A percentile compares a stretch with the other conserved stretches of the same genome.
phyloP scores from a whole-genome alignment of 176 grass and related monocot genomes.

The Juncus inflexus region DNA sequence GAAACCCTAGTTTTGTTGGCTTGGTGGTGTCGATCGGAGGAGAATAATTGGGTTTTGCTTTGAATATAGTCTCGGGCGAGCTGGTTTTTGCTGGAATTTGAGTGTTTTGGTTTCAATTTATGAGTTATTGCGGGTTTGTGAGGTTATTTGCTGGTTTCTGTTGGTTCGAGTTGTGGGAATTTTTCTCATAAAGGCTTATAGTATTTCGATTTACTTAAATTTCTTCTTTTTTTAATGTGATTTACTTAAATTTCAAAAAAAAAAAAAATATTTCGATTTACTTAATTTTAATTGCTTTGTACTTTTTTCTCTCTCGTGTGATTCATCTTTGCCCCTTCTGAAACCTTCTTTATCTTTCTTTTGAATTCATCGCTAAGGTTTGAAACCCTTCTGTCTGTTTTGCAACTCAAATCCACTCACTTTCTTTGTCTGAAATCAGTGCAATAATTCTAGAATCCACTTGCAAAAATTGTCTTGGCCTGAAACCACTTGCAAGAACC shows the following conservation, averaged over 20 bases:
- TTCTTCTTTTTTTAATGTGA: not conserved
- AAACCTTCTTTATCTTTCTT: too few species aligned
- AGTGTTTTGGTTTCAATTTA: slow-evolving; percentile 17
- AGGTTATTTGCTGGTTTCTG: not conserved
- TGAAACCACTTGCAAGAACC: too few species aligned
- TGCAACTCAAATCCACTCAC: too few species aligned
- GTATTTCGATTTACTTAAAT: not conserved
- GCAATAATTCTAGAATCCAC: too few species aligned
- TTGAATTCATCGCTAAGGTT: too few species aligned
- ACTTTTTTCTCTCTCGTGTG: too few species aligned
- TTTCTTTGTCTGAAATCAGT: too few species aligned
- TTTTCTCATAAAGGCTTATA: not conserved
- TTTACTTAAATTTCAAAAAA: not conserved
- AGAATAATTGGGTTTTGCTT: not conserved
- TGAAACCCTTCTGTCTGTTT: too few species aligned
- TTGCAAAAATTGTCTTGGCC: too few species aligned
- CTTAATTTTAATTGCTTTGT: slow-evolving; percentile 3
- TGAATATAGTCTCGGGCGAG: not conserved
- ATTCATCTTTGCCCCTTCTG: too few species aligned
- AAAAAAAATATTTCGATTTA: not conserved
- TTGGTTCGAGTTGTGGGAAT: not conserved
- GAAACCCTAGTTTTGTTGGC: slow-evolving; percentile 28
- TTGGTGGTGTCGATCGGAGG: slow-evolving; percentile 8
- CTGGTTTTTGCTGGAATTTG: not conserved
- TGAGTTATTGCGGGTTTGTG: not conserved